Percentiles rank a stretch among this genome's conserved stretches.
phyloP scores from a whole-genome alignment of 139 green algal genomes.

The Chlamydomonas schloesseri region DNA sequence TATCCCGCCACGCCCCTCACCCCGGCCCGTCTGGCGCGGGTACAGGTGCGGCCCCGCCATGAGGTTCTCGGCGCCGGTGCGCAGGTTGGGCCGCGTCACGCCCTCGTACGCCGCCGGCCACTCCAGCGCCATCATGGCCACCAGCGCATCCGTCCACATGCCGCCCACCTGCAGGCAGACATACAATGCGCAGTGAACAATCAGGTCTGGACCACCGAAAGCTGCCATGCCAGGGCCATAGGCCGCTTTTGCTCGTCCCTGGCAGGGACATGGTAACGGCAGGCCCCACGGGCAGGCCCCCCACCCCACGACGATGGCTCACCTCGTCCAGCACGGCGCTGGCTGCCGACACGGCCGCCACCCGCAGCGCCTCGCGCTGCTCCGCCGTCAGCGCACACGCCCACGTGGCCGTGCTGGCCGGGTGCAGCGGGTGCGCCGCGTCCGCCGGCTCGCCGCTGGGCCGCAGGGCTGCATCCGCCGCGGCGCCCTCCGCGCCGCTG shows the following conservation, averaged over 20 bases:
- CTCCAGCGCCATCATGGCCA: conserved; percentile 71
- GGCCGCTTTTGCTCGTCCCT: too few relatives aligned
- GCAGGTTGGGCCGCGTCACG: conserved; percentile 48
- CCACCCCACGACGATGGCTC: too few relatives aligned
- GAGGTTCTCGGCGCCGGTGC: conserved; percentile 54
- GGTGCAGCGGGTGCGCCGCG: conserved; percentile 14
- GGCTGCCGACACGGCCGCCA: conserved; percentile 45
- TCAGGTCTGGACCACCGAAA: too few relatives aligned
- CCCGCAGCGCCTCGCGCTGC: conserved; percentile 53
- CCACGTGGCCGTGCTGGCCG: conserved; percentile 15
- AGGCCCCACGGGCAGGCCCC: too few relatives aligned
- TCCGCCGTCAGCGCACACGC: conserved; percentile 20
- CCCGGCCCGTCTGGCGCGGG: conserved; percentile 11
- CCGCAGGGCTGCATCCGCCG: neutral
- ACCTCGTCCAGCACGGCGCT: conserved; percentile 59
- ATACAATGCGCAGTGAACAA: too few relatives aligned
- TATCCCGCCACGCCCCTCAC: too few relatives aligned
- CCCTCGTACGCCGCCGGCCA: conserved; percentile 65
- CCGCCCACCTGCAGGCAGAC: conserved; percentile 40
- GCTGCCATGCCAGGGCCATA: too few relatives aligned
- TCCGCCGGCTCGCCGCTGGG: neutral
- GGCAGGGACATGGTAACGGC: too few relatives aligned
- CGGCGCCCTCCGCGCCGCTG: neutral
- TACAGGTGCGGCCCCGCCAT: conserved; percentile 55
- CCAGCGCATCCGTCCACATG: conserved; percentile 85